These are phyloP conservation scores for Thinopyrum obtusiflorum DNA, from an alignment of 202 grass and related monocot species.

Conservation along the genomic window DNA sequence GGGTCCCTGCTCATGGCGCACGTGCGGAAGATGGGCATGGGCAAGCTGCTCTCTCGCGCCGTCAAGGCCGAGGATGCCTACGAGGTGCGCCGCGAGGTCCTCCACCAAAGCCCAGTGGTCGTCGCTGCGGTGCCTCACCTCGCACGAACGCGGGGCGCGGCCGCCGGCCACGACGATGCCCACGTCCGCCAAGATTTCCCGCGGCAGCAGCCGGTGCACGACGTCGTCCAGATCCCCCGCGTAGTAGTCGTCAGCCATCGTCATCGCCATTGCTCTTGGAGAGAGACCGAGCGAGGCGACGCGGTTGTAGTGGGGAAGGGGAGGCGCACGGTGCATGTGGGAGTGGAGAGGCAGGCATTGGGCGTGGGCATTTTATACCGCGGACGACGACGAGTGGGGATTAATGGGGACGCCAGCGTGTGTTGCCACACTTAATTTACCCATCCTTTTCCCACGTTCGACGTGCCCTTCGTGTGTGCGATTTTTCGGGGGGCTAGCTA, in stretches of 20 bases:
- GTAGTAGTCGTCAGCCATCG: background rate
- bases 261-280: background rate
- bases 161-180: background rate
- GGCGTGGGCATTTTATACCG: background rate
- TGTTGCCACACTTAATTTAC: slow-evolving; percentile 5
- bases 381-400: background rate
- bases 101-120: slow-evolving; percentile 12
- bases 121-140: background rate
- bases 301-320: background rate
- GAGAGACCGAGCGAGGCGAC: background rate
- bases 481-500: background rate
- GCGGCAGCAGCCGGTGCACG: slow-evolving; percentile 40
- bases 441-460: background rate
- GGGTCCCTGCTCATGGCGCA: background rate
- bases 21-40: background rate
- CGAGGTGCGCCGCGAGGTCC: slow-evolving; percentile 34
- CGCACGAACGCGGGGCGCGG: background rate
- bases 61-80: slow-evolving; percentile 26
- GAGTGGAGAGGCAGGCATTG: background rate
- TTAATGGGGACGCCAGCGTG: background rate
- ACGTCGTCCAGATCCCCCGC: slow-evolving; percentile 31
- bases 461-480: background rate
- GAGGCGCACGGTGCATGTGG: background rate
- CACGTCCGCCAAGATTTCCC: slow-evolving; percentile 39
- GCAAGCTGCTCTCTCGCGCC: background rate